phyloP scores from a whole-genome alignment of 2,329 filamentous ascomycete species.

The Arachnomyces sp. region DNA sequence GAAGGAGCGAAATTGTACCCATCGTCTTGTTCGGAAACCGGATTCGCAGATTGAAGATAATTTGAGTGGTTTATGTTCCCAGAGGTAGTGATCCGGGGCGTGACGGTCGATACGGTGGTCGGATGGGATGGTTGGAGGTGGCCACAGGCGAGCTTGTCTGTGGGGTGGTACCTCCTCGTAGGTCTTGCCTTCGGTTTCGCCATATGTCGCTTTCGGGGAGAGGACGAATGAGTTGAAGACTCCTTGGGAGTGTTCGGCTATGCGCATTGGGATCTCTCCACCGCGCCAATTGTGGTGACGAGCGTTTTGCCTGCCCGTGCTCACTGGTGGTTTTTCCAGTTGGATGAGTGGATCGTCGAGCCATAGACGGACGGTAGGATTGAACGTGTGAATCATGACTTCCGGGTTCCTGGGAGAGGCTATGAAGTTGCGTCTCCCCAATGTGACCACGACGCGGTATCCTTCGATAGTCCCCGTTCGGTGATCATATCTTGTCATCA shows the following conservation, averaged over 20 bases:
- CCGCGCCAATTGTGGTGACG: conserved; percentile 19
- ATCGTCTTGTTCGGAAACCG: conserved; percentile 66
- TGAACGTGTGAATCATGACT: conserved; percentile 64
- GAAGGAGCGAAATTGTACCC: conserved; percentile 57
- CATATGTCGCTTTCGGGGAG: conserved; percentile 40
- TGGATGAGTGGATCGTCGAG: conserved; percentile 63
- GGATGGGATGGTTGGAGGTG: conserved; percentile 62
- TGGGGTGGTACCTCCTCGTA: not conserved
- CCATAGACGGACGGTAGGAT: conserved; percentile 62
- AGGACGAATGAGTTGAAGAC: conserved; percentile 63
- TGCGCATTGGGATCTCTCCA: conserved; percentile 45
- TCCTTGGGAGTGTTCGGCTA: conserved; percentile 43
- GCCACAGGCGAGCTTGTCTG: conserved; percentile 59
- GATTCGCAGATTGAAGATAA: conserved; percentile 57
- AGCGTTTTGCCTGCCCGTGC: conserved; percentile 9
- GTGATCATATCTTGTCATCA: conserved; percentile 69
- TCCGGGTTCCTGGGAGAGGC: conserved; percentile 57
- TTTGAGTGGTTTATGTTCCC: conserved; percentile 42
- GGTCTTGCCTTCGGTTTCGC: not conserved
- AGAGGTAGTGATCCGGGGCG: conserved; percentile 36
- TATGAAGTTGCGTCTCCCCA: conserved; percentile 46
- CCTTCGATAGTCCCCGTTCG: conserved; percentile 68
- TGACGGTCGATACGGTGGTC: conserved; percentile 48
- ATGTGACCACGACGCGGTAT: conserved; percentile 63
- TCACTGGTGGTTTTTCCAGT: conserved; percentile 33